Evolutionary conservation across 805 yeast genomes (phyloP), one percentile per base, ranked within the genome.

Genomic region (Metschnikowia rubicola): DNA sequence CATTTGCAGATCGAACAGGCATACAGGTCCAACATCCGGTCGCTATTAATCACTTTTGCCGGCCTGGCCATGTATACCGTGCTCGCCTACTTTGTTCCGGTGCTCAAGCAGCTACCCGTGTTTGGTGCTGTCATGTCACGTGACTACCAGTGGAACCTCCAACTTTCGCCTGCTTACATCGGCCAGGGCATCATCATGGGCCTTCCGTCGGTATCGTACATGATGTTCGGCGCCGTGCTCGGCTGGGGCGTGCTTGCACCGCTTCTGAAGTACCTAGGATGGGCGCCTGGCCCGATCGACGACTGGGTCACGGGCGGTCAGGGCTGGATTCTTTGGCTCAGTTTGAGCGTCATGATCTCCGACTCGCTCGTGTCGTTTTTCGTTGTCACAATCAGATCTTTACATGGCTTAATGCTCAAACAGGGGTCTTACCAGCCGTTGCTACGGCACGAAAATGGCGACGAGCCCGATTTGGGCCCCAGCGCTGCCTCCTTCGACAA

Each of bases 101-200:
- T 79, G 11, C 57, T 94, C 10, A 75, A 81, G 43, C 71, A 71
- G 35, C 57, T 94, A 7, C 97, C 97, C 0, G 60, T 92, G 1
- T 87, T 92, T 63, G 98, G 98, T 0, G 34, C 56, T 0, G 58
- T 61, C 38, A 67, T 88, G 15, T 86, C 96, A 0, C 59, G 67
- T 17, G 66, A 73, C 13, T 87, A 88, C 65, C 74, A 86, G 39
- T 88, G 97, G 94, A 83, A 86, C 49, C 78, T 94, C 50, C 96
- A 94, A 63, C 97, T 97, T 0, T 89, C 97, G 0, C 99, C 99
- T 0, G 98, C 98, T 0, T 92, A 92, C 62, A 78, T 94, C 32
- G 99, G 99, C 2, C 99, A 92, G 66, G 99, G 99, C 4, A 89
- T 94, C 35, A 92, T 92, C 47, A 92, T 92, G 99, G 99, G 99